Conservation (phyloP, 2,329 filamentous ascomycete genomes). For the Scleromitrula shiraiana region DNA sequence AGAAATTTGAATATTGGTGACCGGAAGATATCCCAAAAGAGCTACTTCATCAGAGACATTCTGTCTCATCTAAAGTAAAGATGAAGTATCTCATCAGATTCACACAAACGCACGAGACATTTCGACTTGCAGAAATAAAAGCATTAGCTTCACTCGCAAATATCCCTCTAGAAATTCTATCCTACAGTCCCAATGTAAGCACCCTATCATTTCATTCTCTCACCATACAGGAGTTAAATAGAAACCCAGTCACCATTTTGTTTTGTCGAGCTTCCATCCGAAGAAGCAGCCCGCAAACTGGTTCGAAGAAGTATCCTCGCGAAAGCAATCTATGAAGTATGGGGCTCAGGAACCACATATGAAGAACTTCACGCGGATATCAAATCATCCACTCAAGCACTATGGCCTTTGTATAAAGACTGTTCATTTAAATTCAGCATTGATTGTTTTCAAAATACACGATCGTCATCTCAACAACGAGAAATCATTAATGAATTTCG, state of each 20-base stretch:
- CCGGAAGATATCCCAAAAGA: too few species aligned
- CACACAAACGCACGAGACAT: conserved; percentile 83
- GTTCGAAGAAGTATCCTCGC: conserved; percentile 72
- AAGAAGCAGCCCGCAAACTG: conserved; percentile 55
- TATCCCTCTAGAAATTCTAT: conserved; percentile 63
- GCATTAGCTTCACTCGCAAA: conserved; percentile 65
- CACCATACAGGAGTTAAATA: conserved; percentile 8
- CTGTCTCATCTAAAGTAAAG: conserved; percentile 8
- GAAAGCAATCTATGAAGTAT: conserved; percentile 81
- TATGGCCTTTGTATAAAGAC: conserved; percentile 59
- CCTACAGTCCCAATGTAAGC: conserved; percentile 68
- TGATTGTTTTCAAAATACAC: conserved; percentile 73
- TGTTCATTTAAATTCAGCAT: conserved; percentile 76
- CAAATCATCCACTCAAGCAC: conserved; percentile 45
- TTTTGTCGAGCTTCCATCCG: conserved; percentile 60
- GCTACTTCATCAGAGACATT: too few species aligned
- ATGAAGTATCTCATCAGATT: conserved; percentile 86
- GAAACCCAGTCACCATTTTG: conserved; percentile 91
- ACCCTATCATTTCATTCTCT: conserved; percentile 13
- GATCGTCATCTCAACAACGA: conserved; percentile 54
- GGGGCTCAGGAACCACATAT: conserved; percentile 66
- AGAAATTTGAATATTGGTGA: too few species aligned
- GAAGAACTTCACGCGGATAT: conserved; percentile 61
- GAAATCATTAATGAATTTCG: conserved; percentile 73
- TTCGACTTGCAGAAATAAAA: conserved; percentile 75